Conservation (phyloP, 2,329 filamentous ascomycete species). For the Ophiocordyceps camponoti-floridani region DNA sequence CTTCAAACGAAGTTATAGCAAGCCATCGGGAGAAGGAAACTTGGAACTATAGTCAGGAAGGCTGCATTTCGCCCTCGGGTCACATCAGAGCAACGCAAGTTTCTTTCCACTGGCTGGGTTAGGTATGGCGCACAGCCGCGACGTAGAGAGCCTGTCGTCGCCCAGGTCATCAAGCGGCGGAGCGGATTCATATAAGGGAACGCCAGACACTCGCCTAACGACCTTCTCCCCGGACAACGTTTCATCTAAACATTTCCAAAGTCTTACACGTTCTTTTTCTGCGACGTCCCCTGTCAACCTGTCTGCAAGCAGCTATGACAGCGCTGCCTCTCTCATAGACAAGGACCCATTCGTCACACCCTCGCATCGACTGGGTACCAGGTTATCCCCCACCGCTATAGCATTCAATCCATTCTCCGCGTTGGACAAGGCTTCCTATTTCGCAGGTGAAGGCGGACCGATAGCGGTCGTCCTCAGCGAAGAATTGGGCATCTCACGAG, state of each 20-base stretch:
- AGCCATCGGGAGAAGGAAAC: too few relatives aligned
- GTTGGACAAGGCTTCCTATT: slow-evolving; percentile 3
- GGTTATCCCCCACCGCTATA: slow-evolving; percentile 46
- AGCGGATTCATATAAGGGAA: slow-evolving; percentile 40
- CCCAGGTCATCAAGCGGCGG: slow-evolving; percentile 32
- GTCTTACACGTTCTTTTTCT: slow-evolving; percentile 12
- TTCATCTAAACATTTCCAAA: slow-evolving; percentile 19
- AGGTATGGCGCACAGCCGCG: slow-evolving; percentile 19
- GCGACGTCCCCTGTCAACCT: slow-evolving; percentile 7
- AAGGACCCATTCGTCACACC: slow-evolving; percentile 37
- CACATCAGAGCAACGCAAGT: too few relatives aligned
- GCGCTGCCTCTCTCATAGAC: slow-evolving; percentile 8
- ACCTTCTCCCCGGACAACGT: slow-evolving; percentile 45
- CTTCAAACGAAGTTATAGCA: too few relatives aligned
- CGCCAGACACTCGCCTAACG: slow-evolving; percentile 46
- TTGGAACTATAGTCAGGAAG: too few relatives aligned
- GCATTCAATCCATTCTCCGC: slow-evolving; percentile 33
- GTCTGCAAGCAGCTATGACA: too few relatives aligned
- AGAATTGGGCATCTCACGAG: slow-evolving; percentile 25
- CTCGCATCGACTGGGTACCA: slow-evolving; percentile 14
- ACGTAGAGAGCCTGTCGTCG: slow-evolving; percentile 24
- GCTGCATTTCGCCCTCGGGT: too few relatives aligned
- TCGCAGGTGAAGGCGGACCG: slow-evolving; percentile 6
- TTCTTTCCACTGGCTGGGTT: too few relatives aligned
- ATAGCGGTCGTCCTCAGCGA: slow-evolving; percentile 23